Evolutionary conservation across 139 green algal species (phyloP), one percentile per base, ranked within the genome.

Genomic region (Monoraphidium neglectum): DNA sequence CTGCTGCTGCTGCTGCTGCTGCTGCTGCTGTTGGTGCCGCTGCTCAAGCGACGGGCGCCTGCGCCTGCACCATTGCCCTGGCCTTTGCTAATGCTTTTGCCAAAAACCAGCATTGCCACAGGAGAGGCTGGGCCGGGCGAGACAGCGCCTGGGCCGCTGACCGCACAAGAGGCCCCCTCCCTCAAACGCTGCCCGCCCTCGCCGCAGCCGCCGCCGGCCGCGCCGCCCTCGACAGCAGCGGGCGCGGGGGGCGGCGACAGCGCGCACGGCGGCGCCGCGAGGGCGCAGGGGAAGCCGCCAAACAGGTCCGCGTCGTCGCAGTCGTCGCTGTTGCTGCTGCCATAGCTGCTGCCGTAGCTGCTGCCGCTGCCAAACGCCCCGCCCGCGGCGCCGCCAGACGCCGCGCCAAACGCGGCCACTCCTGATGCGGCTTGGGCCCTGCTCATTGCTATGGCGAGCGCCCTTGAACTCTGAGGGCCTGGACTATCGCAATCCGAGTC

Each of bases 101-200:
- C 13, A 12, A 15, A 12, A 12, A 12, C 47, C 47, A 15, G 13
- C 15, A 15, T 12, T 56, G 47, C 47, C 47, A 56, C 47, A 56
- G 16, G 16, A 12, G 12, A 36, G 59, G 59, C 61, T 49, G 56
- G 66, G 70, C 56, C n/a, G 70, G 53, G 21, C 53, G 70, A 5
- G 57, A 56, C n/a, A 77, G 61, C 16, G 70, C 70, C 12, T 38
- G 59, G 5, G 70, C 56, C n/a, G 68, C 56, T 3, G 68, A 38
- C 24, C 68, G 38, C 59, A 69, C 70, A 57, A 38, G 53, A 2
- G 68, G 56, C 54, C 51, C 4, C 46, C 70, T 76, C 13, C 70
- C 67, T 35, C 53, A 15, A 10, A 53, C 70, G 33, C 68, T 36
- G 66, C 66, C 57, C 33, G 57, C 57, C 33, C 26, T n/a, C 33